Conservation (phyloP, 768 basidiomycete genomes). For the Amanita pseudoporphyria region DNA sequence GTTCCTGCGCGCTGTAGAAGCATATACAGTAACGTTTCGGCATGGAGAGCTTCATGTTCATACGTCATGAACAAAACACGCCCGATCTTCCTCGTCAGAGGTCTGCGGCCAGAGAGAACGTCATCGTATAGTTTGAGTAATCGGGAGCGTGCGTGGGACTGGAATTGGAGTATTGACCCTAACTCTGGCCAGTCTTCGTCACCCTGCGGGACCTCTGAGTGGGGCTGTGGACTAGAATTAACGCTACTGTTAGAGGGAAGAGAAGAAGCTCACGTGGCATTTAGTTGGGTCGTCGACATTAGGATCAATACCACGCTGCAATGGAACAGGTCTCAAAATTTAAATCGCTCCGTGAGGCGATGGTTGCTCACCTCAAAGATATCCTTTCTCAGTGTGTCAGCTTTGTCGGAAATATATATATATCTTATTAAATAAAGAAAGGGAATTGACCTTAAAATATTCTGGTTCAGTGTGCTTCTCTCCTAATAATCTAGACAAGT, state of each 20-base stretch:
- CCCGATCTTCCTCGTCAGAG: slow-evolving; percentile 56
- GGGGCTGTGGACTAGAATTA: slow-evolving; percentile 39
- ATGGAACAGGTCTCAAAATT: not conserved
- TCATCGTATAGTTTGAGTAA: slow-evolving; percentile 66
- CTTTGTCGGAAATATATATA: slow-evolving; percentile 7
- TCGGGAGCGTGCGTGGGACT: slow-evolving; percentile 66
- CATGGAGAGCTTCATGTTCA: slow-evolving; percentile 86
- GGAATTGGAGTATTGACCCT: slow-evolving; percentile 62
- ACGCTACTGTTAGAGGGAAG: not conserved
- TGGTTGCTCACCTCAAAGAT: slow-evolving; percentile 57
- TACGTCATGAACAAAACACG: slow-evolving; percentile 85
- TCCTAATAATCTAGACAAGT: slow-evolving; percentile 62
- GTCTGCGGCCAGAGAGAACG: slow-evolving; percentile 38
- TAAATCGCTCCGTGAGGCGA: not conserved
- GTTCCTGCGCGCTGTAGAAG: slow-evolving; percentile 72
- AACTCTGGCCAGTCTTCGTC: slow-evolving; percentile 86
- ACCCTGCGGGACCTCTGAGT: slow-evolving; percentile 76
- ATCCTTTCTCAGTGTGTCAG: slow-evolving; percentile 28
- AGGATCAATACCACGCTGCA: slow-evolving; percentile 89
- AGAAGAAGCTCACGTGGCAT: slow-evolving; percentile 56
- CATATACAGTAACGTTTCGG: slow-evolving; percentile 95
- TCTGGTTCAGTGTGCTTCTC: slow-evolving; percentile 82
- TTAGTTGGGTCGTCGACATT: slow-evolving; percentile 82
- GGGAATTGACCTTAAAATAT: slow-evolving; percentile 49
- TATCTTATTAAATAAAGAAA: slow-evolving; percentile 6